phyloP scores from a whole-genome alignment of 108 stramenopile genomes.

The Skeletonema grethae region DNA sequence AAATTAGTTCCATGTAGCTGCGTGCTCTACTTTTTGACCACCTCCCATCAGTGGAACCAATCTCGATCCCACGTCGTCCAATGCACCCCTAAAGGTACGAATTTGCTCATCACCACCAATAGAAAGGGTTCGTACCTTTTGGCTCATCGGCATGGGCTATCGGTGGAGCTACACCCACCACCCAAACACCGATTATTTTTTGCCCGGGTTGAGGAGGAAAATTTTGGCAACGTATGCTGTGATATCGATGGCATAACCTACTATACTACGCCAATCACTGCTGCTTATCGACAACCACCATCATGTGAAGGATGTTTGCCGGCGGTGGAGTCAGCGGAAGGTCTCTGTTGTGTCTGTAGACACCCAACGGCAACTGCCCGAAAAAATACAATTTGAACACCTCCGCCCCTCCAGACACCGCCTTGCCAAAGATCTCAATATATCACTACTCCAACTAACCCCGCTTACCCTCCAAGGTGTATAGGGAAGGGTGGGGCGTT shows the following conservation, averaged over 20 bases:
- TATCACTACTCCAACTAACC: neutral
- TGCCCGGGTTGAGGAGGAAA: neutral
- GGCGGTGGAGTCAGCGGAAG: neutral
- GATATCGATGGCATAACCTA: neutral
- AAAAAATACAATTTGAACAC: neutral
- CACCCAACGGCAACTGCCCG: neutral
- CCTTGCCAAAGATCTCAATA: neutral
- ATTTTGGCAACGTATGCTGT: neutral
- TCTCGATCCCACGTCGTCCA: neutral
- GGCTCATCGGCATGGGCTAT: neutral
- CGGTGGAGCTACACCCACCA: neutral
- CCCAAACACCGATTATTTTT: neutral
- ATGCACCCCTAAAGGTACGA: neutral
- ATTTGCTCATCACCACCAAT: neutral
- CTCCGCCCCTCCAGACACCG: neutral
- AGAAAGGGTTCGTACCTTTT: neutral
- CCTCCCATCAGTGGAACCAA: neutral
- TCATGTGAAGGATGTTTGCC: neutral
- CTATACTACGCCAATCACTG: neutral
- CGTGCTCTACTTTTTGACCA: neutral
- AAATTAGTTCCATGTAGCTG: neutral
- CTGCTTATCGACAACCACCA: neutral
- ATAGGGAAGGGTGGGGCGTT: neutral
- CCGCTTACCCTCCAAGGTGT: neutral
- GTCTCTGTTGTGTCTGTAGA: too few relatives aligned